phyloP scores from a whole-genome alignment of 495 filamentous ascomycete genomes.

The Aspergillus nanangensis region DNA sequence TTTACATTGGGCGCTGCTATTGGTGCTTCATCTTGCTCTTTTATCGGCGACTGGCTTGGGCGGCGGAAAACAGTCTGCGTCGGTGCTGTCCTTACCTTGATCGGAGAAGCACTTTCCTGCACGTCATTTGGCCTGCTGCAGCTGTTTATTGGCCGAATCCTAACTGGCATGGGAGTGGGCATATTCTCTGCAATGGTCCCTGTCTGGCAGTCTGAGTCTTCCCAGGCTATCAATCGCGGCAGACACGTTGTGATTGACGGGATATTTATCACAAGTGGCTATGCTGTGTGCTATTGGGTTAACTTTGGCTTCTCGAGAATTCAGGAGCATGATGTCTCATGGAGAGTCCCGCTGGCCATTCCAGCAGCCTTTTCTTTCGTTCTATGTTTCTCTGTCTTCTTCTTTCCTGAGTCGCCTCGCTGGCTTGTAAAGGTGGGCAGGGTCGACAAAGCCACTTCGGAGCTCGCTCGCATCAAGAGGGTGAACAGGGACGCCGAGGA shows the following conservation, averaged over 20 bases:
- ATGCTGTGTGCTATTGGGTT: constrained; percentile 25
- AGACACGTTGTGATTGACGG: constrained; percentile 27
- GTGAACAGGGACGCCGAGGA: no score
- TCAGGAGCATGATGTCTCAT: constrained; percentile 43
- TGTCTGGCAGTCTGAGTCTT: constrained; percentile 36
- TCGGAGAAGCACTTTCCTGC: not conserved
- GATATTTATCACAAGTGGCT: constrained; percentile 29
- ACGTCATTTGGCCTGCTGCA: not conserved
- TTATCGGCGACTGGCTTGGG: not conserved
- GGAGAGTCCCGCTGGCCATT: constrained; percentile 44
- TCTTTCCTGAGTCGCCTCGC: constrained; percentile 52
- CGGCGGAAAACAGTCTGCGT: constrained; percentile 13
- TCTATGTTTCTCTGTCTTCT: constrained; percentile 48
- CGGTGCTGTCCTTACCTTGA: not conserved
- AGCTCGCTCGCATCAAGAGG: no score
- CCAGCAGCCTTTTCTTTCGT: constrained; percentile 57
- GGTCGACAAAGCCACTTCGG: no score
- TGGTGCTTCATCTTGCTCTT: no score
- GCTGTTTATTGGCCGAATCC: constrained; percentile 27
- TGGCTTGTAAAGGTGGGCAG: no score
- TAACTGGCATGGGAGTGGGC: constrained; percentile 37
- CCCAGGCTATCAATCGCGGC: constrained; percentile 21
- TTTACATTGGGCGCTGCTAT: no score
- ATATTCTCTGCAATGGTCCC: constrained; percentile 27
- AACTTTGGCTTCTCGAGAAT: constrained; percentile 27